Evolutionary conservation across 257 asterid genomes (phyloP), one percentile per base, ranked within the genome.

Genomic region (Hygrophila difformis): DNA sequence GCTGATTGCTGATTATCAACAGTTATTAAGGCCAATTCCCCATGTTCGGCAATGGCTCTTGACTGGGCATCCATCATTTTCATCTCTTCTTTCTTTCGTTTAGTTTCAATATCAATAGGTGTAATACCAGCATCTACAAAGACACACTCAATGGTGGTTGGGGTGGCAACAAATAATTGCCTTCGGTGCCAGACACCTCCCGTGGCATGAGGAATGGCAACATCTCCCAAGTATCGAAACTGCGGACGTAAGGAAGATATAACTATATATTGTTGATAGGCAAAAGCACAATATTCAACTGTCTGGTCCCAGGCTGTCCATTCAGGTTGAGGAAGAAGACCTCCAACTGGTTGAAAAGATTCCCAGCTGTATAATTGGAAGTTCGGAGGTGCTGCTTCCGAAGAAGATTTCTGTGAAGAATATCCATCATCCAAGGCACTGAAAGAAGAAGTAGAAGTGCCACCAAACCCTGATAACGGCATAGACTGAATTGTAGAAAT

Each of bases 221-320:
- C 98, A 63, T 91, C 98, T 36, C 96, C 98, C 69, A 91, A 59
- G 77, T 78, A 86, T 4, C 96, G 73, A 57, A 82, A 91, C 79
- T 91, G 98, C 40, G 98, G 98, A 13, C 96, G 98, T 74, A 91
- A 64, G 45, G 98, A 75, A 55, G 95, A 91, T 71, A 91, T 77
- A 60, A 79, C 96, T 53, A 91, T 80, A 67, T 91, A 64, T 19
- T 78, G 82, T 56, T 69, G 98, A 63, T 91, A 91, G 34, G 82
- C 96, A 51, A 82, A 91, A 59, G 96, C 98, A 69, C 98, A 86
- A 62, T 91, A 89, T 58, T 91, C 98, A 64, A 91, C 95, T 37
- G 98, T 86, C 58, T 86, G 96, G 61, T 91, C 98, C 98, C 98
- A 91, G 34, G 95, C 95, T 5, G 95, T 82, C 96, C 96, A 91